Base-by-base conservation (phyloP, 2,329 filamentous ascomycete species). In the Sodiomyces alkalinus region DNA sequence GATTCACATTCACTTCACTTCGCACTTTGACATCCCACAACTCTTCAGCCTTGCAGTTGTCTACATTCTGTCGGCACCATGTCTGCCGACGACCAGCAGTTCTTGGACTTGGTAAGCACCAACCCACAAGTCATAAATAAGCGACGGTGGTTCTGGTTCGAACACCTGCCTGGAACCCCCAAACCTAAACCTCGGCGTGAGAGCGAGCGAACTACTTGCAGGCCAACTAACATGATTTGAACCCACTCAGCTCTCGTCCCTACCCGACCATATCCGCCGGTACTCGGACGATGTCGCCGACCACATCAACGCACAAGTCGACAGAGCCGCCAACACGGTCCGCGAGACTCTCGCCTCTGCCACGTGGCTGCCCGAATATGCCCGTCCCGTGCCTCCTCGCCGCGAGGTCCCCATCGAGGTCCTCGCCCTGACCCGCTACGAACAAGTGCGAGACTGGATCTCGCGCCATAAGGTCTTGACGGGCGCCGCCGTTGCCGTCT, bases 221-320 rank as follows among this genome's bases (percentile, higher is more conserved):
- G n/a, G n/a, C 19, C 31, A 12, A 22, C 33, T 37, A 21, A 34
- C 30, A 22, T 32, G 28, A 17, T 26, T n/a, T 12, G n/a, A 29
- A 19, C 19, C 30, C 27, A 32, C 23, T 17, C 39, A 72, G 66
- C 52, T 72, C 38, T 60, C 62, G 37, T 61, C 55, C 38, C 51
- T 69, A 32, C 58, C 62, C 35, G 54, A 69, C 53, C 74, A 86
- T 44, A 62, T 87, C 47, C 69, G 68, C 36, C 64, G 62, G 38
- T 85, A 83, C 51, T 75, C 78, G 11, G 62, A 65, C 41, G 67
- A 80, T 29, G 66, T 87, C 35, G 82, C 82, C 48, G 77, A 83
- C 38, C 78, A 76, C 40, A 71, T 92, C 48, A 82, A 94, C 53
- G 64, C 68, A 33, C 74, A 85, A 46, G 76, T 93, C 51, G 82